Conservation (phyloP, 345 rosid genomes). For the Anastatica hierochuntica region DNA sequence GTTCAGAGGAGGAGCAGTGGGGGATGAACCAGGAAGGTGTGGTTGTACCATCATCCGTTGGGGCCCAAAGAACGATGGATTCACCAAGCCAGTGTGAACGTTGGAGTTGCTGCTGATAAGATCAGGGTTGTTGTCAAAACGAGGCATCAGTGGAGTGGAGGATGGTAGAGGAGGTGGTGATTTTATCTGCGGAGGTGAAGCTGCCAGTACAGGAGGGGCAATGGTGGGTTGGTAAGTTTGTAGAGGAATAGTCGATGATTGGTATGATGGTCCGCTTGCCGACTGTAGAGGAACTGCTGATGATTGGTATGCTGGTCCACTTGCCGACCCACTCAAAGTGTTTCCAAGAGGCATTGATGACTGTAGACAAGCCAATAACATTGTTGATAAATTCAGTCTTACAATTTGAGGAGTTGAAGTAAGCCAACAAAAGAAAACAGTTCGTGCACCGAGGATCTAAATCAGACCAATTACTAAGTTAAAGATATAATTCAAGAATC, state of each 20-base stretch:
- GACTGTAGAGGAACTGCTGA: conserved; percentile 33
- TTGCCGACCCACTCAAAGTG: conserved; percentile 29
- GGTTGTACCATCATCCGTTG: conserved; percentile 38
- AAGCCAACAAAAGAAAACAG: too few relatives aligned
- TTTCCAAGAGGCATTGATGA: conserved; percentile 48
- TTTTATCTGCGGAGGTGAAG: conserved; percentile 41
- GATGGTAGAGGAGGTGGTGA: conserved; percentile 40
- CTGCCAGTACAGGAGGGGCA: conserved; percentile 25
- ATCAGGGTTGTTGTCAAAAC: conserved; percentile 42
- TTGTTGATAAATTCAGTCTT: too few relatives aligned
- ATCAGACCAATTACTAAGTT: too few relatives aligned
- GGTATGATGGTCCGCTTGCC: too few relatives aligned
- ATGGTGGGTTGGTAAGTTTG: conserved; percentile 30
- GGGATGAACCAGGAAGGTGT: conserved; percentile 32
- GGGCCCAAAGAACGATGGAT: conserved; percentile 58
- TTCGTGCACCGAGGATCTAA: too few relatives aligned
- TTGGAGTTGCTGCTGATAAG: conserved; percentile 27
- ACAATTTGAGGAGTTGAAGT: too few relatives aligned
- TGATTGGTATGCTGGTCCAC: conserved; percentile 43
- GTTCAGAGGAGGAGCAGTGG: conserved; percentile 52
- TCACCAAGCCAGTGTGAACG: conserved; percentile 46
- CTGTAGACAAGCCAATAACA: conserved; percentile 37
- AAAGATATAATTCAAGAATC: too few relatives aligned
- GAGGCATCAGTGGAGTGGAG: conserved; percentile 38
- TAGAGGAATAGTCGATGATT: background rate